Base-by-base conservation (phyloP, 305 asterid species). In the Fraxinus albicans region DNA sequence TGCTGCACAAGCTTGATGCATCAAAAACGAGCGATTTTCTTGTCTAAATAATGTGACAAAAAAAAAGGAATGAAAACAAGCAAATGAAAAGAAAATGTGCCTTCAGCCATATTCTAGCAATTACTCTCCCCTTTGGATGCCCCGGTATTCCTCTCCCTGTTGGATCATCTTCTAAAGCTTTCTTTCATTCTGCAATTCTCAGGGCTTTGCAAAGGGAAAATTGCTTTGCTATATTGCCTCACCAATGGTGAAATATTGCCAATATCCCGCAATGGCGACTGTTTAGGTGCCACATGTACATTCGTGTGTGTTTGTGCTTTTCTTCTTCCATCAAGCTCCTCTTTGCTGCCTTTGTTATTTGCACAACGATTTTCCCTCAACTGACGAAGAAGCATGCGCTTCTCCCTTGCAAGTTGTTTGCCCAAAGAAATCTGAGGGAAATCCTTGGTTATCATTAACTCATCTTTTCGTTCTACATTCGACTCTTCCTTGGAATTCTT, bases 341-440 rank as follows among this genome's bases (percentile, higher is more conserved):
- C 85, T 31, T 40, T 84, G 69, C 84, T 60, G n/a, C 84, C 77
- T 74, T 69, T 78, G 12, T 86, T 87, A 44, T 63, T 38, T 23
- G 63, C 60, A 19, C 53, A 63, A 6, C 70, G 79, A 42, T 87
- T 86, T 72, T 90, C 92, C 84, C 80, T 89, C 3, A 83, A 34
- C 19, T 79, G 90, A 6, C 82, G 86, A 50, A 82, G 79, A 31
- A 88, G 86, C 85, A 88, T 86, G 44, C 88, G 84, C 83, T 90
- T 92, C 92, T 93, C 97, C 85, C 88, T 90, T 1, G 93, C 94
- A 0, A 94, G 89, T 74, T 91, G 98, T 79, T 89, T 92, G 38
- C 91, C 94, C 6, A 92, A 50, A 8, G 95, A 89, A 77, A 92
- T 87, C 19, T 91, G 92, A 2, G 80, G 85, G 50, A 74, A 80